Conservation (phyloP, 345 rosid species). For the Moricandia moricandioides region DNA sequence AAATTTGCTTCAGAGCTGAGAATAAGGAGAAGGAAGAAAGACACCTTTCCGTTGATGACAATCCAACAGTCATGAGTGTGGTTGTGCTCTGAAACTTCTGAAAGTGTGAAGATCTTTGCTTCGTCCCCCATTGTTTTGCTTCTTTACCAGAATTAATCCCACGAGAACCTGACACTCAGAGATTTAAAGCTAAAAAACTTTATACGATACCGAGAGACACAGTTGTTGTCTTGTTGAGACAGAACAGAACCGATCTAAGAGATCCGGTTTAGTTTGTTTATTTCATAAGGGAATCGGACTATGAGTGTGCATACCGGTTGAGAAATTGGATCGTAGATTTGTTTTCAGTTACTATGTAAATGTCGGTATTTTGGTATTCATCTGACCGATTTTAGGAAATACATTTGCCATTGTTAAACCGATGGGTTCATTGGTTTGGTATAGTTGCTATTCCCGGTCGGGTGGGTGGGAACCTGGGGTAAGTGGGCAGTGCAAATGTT, state of each 20-base stretch:
- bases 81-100: conserved; percentile 65
- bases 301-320: conserved; percentile 11
- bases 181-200: conserved; percentile 25
- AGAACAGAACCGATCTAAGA: conserved; percentile 9
- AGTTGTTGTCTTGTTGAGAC: no score
- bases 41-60: conserved; percentile 61
- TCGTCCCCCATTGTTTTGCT: conserved; percentile 44
- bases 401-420: background rate
- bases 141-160: conserved; percentile 12
- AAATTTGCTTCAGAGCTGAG: no score
- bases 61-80: conserved; percentile 63
- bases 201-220: conserved; percentile 20
- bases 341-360: no score
- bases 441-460: no score
- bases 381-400: no score
- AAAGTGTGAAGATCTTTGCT: conserved; percentile 57
- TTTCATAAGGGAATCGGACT: background rate
- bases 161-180: conserved; percentile 30
- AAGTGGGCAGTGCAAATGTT: no score
- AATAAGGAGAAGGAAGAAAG: no score
- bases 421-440: conserved; percentile 2
- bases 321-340: background rate
- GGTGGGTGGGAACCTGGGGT: no score
- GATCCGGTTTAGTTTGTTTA: conserved; percentile 11
- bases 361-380: no score